phyloP scores from a whole-genome alignment of 176 grass and related monocot genomes.

The Alopecurus myosuroides region DNA sequence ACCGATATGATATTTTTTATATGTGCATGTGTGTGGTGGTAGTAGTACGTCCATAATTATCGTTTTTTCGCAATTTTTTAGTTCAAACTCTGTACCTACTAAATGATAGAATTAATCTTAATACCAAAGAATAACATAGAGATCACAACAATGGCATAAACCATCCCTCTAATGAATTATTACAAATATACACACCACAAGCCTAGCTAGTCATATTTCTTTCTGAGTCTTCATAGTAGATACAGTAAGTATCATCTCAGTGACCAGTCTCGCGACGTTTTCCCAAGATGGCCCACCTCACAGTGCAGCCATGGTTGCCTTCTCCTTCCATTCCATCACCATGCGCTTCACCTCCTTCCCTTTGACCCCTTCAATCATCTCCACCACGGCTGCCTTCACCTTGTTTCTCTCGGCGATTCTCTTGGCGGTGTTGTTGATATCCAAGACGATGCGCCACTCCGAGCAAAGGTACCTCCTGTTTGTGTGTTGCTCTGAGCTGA shows the following conservation, averaged over 20 bases:
- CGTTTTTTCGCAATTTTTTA: too few species aligned
- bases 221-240: neutral
- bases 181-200: too few species aligned
- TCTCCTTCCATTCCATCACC: constrained; percentile 15
- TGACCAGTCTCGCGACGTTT: neutral
- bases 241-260: neutral
- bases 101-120: too few species aligned
- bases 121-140: too few species aligned
- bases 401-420: neutral
- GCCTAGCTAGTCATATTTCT: too few species aligned
- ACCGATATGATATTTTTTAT: too few species aligned
- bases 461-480: too few species aligned
- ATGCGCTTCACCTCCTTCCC: neutral
- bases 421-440: neutral
- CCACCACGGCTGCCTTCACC: neutral
- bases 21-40: too few species aligned
- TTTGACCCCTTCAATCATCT: constrained; percentile 2
- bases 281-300: neutral
- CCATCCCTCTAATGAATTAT: too few species aligned
- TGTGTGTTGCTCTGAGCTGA: neutral
- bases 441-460: neutral
- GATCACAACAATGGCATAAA: too few species aligned
- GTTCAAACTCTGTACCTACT: too few species aligned
- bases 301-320: neutral
- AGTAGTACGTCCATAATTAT: too few species aligned